phyloP scores from a whole-genome alignment of 257 asterid genomes.

The Nicotiana paniculata region DNA sequence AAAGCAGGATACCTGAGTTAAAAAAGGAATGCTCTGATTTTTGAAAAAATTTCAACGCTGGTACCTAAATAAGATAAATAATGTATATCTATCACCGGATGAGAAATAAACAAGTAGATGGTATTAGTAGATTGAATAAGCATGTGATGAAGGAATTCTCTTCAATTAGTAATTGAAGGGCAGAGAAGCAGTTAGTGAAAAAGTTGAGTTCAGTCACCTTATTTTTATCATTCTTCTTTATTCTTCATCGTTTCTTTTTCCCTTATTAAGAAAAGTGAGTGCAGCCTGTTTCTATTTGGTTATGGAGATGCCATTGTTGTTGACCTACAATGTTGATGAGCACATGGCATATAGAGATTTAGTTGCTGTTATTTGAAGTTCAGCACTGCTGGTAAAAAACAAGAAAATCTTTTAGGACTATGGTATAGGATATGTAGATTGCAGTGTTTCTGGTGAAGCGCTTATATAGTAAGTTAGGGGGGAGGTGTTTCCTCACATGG shows the following conservation, averaged over 20 bases:
- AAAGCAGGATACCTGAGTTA: neutral
- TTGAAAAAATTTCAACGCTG: neutral
- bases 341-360: neutral
- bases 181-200: neutral
- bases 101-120: neutral
- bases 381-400: neutral
- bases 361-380: neutral
- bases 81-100: neutral
- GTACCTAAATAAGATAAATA: neutral
- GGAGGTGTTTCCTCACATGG: neutral
- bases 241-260: neutral
- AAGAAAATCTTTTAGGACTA: neutral
- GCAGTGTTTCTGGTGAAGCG: neutral
- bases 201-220: neutral
- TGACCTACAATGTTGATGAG: neutral
- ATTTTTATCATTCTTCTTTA: neutral
- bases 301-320: conserved; percentile 1
- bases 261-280: neutral
- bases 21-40: neutral
- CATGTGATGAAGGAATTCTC: neutral
- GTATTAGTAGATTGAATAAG: neutral
- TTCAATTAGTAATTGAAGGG: neutral
- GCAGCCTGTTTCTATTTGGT: neutral
- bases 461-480: neutral
- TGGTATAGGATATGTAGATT: neutral